Conservation (phyloP, 495 filamentous ascomycete genomes). For the Xylaria grammica region DNA sequence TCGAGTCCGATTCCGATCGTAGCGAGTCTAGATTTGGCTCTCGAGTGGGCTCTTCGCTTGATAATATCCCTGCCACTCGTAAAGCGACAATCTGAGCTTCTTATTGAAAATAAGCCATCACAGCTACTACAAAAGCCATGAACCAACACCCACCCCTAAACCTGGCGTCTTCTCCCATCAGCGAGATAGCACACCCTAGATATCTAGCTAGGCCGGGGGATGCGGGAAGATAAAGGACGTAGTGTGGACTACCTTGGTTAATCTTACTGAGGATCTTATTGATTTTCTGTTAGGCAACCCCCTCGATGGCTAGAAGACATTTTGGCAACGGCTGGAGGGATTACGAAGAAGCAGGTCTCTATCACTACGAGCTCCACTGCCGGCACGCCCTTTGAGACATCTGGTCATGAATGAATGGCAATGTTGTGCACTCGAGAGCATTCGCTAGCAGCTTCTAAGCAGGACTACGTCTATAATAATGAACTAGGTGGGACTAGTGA, state of each 20-base stretch:
- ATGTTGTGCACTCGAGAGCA: not conserved
- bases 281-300: too few relatives aligned
- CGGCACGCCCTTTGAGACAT: not conserved
- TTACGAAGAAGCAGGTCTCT: not conserved
- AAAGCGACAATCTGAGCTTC: not conserved
- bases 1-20: conserved; percentile 34
- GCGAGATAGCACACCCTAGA: not conserved
- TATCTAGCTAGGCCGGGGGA: not conserved
- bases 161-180: not conserved
- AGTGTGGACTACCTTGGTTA: not conserved
- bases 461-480: not conserved
- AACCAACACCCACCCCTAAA: too few relatives aligned
- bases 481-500: not conserved
- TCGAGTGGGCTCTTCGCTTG: conserved; percentile 24
- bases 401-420: not conserved
- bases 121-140: not conserved
- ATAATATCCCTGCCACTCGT: not conserved
- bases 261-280: not conserved
- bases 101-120: not conserved
- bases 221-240: not conserved
- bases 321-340: too few relatives aligned
- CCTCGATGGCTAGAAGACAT: too few relatives aligned
- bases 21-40: conserved; percentile 28
- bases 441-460: not conserved
- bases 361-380: not conserved